These are phyloP conservation scores for Coprinopsis strossmayeri DNA, from an alignment of 768 basidiomycete genomes.

Conservation along the genomic window DNA sequence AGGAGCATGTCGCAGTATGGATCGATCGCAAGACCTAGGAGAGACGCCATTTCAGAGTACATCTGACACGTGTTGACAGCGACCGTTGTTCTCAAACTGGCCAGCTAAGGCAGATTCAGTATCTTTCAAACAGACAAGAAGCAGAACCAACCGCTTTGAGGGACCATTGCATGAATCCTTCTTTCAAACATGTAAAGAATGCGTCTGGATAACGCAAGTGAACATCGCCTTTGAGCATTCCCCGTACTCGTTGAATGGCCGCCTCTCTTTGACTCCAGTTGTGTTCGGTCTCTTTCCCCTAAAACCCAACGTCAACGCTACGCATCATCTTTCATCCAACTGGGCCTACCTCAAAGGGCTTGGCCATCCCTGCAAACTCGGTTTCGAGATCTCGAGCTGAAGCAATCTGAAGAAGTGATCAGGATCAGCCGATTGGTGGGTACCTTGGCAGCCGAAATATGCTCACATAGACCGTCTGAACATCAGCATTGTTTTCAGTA, in stretches of 20 bases:
- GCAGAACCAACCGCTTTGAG: conserved; percentile 66
- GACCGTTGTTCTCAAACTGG: conserved; percentile 88
- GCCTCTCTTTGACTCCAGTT: conserved; percentile 88
- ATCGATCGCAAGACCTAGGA: conserved; percentile 67
- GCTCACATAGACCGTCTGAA: conserved; percentile 67
- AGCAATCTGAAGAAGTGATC: conserved; percentile 76
- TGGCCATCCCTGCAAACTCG: conserved; percentile 76
- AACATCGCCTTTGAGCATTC: conserved; percentile 86
- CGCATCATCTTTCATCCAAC: neutral
- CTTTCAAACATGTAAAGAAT: conserved; percentile 71
- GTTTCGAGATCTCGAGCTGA: conserved; percentile 79
- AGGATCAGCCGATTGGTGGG: too few species aligned
- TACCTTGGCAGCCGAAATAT: neutral
- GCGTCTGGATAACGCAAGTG: conserved; percentile 65
- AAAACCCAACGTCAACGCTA: conserved; percentile 4
- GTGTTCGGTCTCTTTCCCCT: conserved; percentile 97
- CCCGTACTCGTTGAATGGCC: conserved; percentile 70
- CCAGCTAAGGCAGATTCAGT: conserved; percentile 43
- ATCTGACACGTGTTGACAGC: conserved; percentile 71
- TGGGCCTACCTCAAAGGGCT: conserved; percentile 70
- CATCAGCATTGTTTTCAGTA: conserved; percentile 27
- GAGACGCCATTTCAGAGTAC: conserved; percentile 64
- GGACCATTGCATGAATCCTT: conserved; percentile 74
- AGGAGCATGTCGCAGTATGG: conserved; percentile 73
- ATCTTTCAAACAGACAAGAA: neutral